phyloP scores from a whole-genome alignment of 1,284 basidiomycete species.

The Pyrrhoderma noxium region DNA sequence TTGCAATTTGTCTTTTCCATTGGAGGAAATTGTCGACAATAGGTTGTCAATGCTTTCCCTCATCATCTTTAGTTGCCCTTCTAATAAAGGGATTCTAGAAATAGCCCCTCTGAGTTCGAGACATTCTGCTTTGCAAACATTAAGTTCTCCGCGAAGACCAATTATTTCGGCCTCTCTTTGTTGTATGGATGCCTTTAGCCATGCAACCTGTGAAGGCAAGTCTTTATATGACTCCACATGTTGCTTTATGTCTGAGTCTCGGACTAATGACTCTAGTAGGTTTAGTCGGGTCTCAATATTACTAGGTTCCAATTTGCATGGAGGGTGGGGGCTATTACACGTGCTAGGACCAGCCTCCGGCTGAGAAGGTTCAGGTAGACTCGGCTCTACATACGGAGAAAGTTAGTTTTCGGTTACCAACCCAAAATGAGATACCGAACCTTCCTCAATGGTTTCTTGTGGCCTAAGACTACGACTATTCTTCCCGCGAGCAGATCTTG shows the following conservation, averaged over 20 bases:
- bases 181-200: slow-evolving; percentile 13
- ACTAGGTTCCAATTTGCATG: not conserved
- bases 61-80: slow-evolving; percentile 10
- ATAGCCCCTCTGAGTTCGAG: slow-evolving; percentile 9
- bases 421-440: slow-evolving; percentile 13
- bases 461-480: slow-evolving; percentile 43
- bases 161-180: slow-evolving; percentile 13
- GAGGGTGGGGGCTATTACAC: no score
- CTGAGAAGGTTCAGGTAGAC: not conserved
- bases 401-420: not conserved
- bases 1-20: no score
- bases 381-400: slow-evolving; percentile 5
- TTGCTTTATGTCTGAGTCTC: slow-evolving; percentile 9
- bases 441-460: slow-evolving; percentile 54
- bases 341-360: no score
- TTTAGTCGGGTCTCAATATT: slow-evolving; percentile 8
- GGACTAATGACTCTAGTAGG: slow-evolving; percentile 10
- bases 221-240: slow-evolving; percentile 13
- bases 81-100: slow-evolving; percentile 7
- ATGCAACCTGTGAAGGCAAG: slow-evolving; percentile 10
- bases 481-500: slow-evolving; percentile 42
- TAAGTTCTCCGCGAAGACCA: slow-evolving; percentile 10
- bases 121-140: slow-evolving; percentile 13
- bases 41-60: slow-evolving; percentile 8
- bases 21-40: no score